A percentile compares a stretch with the other conserved stretches of the same genome.
Evolutionary conservation across 139 green algal species (phyloP).

Genomic region (Mychonastes homosphaera): DNA sequence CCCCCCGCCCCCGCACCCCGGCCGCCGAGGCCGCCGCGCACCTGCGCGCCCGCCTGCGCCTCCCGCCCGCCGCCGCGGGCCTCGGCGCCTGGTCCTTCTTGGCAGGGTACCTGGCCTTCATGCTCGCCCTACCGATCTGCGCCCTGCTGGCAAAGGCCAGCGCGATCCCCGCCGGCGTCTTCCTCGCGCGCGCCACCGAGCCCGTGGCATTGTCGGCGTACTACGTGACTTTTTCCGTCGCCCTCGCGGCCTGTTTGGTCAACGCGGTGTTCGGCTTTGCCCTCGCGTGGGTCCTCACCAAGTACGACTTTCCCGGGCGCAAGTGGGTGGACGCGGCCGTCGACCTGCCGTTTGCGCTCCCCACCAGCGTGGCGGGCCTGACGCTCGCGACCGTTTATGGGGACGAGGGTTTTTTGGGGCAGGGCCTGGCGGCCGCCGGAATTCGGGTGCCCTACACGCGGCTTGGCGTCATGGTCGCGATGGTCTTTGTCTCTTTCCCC

Average conservation of each 20-base stretch:
- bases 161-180: conserved; percentile 23
- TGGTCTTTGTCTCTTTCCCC: conserved; percentile 69
- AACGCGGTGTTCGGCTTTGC: conserved; percentile 64
- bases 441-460: conserved; percentile 51
- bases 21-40: too few relatives aligned
- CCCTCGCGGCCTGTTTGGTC: conserved; percentile 36
- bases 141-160: conserved; percentile 32
- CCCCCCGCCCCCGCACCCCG: too few relatives aligned
- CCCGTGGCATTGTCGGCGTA: conserved; percentile 55
- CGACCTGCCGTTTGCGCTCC: conserved; percentile 61
- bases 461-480: conserved; percentile 46
- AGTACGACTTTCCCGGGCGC: conserved; percentile 43
- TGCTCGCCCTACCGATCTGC: conserved; percentile 45
- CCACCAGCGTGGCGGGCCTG: conserved; percentile 54
- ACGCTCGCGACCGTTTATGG: conserved; percentile 59
- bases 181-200: conserved; percentile 39
- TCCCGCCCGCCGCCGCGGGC: too few relatives aligned
- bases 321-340: conserved; percentile 56
- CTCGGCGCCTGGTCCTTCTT: conserved; percentile 42
- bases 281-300: conserved; percentile 59
- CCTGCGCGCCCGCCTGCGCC: too few relatives aligned
- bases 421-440: conserved; percentile 22
- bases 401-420: conserved; percentile 39
- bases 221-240: conserved; percentile 50
- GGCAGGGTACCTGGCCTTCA: conserved; percentile 42